Base-by-base conservation (phyloP, 2,329 filamentous ascomycete genomes). In the Diaporthe batatas region DNA sequence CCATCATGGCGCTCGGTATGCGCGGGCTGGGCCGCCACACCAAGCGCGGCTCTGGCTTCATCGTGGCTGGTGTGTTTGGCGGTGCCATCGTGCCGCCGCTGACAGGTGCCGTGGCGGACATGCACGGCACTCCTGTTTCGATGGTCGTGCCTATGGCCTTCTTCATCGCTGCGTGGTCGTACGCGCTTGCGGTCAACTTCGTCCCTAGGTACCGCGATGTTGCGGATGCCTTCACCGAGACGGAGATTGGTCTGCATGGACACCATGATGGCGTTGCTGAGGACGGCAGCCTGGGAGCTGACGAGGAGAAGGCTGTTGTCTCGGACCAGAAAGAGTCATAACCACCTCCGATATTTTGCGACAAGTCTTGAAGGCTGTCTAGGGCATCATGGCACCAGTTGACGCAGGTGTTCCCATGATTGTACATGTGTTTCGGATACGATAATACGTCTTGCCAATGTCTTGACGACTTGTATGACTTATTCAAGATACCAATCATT, bases 1-100 rank as follows among this genome's bases (percentile, higher is more conserved):
- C 93, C 23, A 94, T 96, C 78, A 90, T 96, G 39, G 92, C 93
- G 0, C 86, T 95, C 3, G 92, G 92, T 11, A 94, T 94, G 85
- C 88, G 92, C 29, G 93, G 92, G 2, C 86, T 95, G 1, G 93
- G 94, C 7, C 88, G 91, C 23, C 91, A 96, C 82, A 93, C 91
- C 47, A 95, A 95, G 85, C 88, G 92, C 74, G 93, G 93, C 1
- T 91, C 90, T 2, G 92, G 92, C 6, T 92, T 90, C 80, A 91
- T 93, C 72, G 88, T 94, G 2, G 91, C 86, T 6, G 92, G 91
- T 76, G 92, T 95, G 0, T 86, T 88, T 21, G 93, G 93, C 18
- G 93, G 93, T 72, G 93, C 93, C 2, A 87, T 89, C 42, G 92
- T 95, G 10, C 93, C 93, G 0, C 91, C 93, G 0, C 84, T 95